Evolutionary conservation across 352 stramenopile species (phyloP), one percentile per base, ranked within the genome.

Genomic region (Phytophthora citrophthora): DNA sequence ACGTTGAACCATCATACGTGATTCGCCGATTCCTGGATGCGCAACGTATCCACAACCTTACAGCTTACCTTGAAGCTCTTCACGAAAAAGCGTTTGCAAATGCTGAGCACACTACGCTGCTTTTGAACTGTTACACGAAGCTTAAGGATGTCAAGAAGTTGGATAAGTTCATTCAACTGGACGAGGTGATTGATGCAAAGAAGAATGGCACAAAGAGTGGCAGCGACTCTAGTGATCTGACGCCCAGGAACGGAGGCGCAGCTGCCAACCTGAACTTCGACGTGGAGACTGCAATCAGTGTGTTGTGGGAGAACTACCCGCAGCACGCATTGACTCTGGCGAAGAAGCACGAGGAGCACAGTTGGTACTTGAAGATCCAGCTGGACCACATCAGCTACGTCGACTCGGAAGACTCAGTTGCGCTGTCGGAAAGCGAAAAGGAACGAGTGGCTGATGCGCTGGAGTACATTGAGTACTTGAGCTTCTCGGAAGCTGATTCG

Each of bases 21-120:
- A 99, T 99, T 64, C 96, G 96, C 57, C 89, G 96, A 29, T 99
- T 98, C 66, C 70, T 99, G 38, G 97, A 99, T 76, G 95, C 97
- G 0, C 96, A 98, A 46, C 97, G 97, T 41, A 98, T 99, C 68
- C 88, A 97, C 59, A 94, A 98, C 32, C 74, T 99, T 8, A 98
- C 97, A 5, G 89, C 90, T 39, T 99, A 99, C 70, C 81, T 99
- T 13, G 97, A 99, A 56, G 86, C 86, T 13, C 72, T 98, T 32
- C 95, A 98, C 72, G 89, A 93, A 32, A 96, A 96, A 60, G 87
- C 84, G 3, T 92, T 97, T 57, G 93, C 93, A 0, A 97, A 93
- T 53, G 87, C 88, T 0, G 93, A 98, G 47, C 94, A 98, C 74
- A 98, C 95, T 24, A 98, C 92, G 23, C 56, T 98, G 24, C 78